phyloP scores from a whole-genome alignment of 192 early-diverging fungal genomes.

The Umbelopsis ramanniana region DNA sequence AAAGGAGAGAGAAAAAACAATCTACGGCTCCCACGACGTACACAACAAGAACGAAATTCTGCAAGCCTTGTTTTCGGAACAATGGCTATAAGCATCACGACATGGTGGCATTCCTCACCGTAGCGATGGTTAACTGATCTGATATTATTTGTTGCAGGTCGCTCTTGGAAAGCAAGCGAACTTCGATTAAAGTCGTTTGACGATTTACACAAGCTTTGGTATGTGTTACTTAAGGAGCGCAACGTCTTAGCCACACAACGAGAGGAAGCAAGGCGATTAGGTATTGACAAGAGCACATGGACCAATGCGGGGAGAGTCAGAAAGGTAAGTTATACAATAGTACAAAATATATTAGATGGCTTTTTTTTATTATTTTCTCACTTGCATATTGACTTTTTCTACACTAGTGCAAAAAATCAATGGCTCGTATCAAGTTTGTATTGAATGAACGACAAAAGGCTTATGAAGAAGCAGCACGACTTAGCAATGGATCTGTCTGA shows the following conservation, averaged over 20 bases:
- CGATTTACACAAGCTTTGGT: conserved; percentile 97
- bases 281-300: conserved; percentile 57
- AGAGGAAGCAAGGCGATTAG: conserved; percentile 67
- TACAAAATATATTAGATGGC: neutral
- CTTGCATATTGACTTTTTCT: neutral
- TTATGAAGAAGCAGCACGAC: conserved; percentile 52
- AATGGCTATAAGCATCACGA: neutral
- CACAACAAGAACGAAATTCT: neutral
- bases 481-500: neutral
- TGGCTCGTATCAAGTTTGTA: conserved; percentile 84
- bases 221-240: conserved; percentile 83
- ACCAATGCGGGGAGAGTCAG: conserved; percentile 64
- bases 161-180: conserved; percentile 89
- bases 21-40: neutral
- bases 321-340: conserved; percentile 49
- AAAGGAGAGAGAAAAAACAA: neutral
- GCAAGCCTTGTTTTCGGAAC: neutral
- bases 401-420: conserved; percentile 76
- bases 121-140: too few relatives aligned
- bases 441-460: conserved; percentile 72
- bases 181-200: conserved; percentile 94
- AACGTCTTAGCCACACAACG: conserved; percentile 77
- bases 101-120: too few relatives aligned
- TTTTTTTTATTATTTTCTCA: neutral
- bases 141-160: conserved; percentile 70